Conservation (phyloP, 2,329 filamentous ascomycete species). For the Colletotrichum neosansevieriae region DNA sequence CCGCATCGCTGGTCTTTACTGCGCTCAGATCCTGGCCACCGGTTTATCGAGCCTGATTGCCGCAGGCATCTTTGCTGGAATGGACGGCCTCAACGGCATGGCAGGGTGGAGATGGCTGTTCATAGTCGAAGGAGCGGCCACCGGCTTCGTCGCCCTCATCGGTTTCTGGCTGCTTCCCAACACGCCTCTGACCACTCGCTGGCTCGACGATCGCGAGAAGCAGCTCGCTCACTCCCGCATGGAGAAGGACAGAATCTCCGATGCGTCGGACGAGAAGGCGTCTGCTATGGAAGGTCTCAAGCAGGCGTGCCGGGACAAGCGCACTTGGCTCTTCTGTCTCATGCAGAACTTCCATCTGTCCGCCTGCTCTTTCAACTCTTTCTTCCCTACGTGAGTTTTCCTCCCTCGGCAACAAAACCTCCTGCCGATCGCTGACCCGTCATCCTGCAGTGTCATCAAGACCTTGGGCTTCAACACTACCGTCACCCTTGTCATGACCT, state of each 20-base stretch:
- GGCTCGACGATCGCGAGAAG: conserved; percentile 60
- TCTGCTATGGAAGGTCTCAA: conserved; percentile 61
- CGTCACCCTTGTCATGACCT: conserved; percentile 64
- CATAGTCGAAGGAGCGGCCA: conserved; percentile 70
- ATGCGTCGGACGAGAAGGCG: conserved; percentile 51
- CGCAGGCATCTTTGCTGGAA: conserved; percentile 70
- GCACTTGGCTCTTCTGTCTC: conserved; percentile 64
- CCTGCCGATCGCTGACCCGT: neutral
- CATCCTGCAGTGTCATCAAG: conserved; percentile 53
- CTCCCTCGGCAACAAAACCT: neutral
- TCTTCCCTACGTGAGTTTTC: conserved; percentile 54
- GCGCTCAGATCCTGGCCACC: conserved; percentile 74
- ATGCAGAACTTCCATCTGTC: conserved; percentile 69
- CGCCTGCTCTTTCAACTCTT: conserved; percentile 60
- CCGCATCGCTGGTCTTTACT: conserved; percentile 68
- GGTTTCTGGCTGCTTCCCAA: conserved; percentile 68
- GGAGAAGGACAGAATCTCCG: conserved; percentile 64
- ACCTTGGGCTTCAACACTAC: conserved; percentile 62
- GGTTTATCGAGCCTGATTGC: conserved; percentile 76
- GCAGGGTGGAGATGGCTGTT: conserved; percentile 74
- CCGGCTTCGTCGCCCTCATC: conserved; percentile 69
- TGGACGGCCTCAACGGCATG: conserved; percentile 67
- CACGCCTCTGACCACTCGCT: conserved; percentile 55
- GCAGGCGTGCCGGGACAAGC: conserved; percentile 61
- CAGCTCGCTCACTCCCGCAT: conserved; percentile 61